Conservation (phyloP, 163 green algal genomes). For the Scenedesmus sp. region DNA sequence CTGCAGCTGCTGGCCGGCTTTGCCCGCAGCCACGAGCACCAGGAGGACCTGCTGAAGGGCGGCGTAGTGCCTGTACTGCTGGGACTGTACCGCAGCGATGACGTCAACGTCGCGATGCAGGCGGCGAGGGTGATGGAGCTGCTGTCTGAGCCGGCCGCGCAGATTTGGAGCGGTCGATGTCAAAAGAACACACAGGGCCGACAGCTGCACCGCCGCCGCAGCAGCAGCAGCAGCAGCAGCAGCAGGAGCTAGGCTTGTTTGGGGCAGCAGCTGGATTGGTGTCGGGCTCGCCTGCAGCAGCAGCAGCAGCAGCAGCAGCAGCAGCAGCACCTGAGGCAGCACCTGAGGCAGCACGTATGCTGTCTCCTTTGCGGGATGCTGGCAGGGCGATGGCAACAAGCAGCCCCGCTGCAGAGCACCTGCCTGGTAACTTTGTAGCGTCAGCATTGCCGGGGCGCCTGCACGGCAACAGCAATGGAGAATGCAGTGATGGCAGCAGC, state of each 20-base stretch:
- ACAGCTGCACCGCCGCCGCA: background rate
- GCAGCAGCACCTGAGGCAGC: background rate
- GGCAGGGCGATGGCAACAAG: background rate
- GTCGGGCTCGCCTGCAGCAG: background rate
- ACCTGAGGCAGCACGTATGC: background rate
- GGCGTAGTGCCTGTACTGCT: constrained; percentile 53
- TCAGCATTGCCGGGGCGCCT: background rate
- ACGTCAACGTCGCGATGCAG: constrained; percentile 1
- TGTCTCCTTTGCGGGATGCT: background rate
- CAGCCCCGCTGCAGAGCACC: background rate
- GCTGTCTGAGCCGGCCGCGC: constrained; percentile 42
- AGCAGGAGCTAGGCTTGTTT: too few relatives aligned
- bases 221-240: background rate
- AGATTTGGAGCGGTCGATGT: constrained; percentile 45
- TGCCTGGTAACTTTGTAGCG: background rate
- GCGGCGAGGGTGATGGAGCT: constrained; percentile 41
- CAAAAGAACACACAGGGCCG: background rate
- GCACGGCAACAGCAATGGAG: background rate
- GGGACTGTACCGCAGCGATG: constrained; percentile 28
- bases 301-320: background rate
- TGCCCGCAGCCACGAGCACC: background rate
- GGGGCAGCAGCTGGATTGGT: too few relatives aligned
- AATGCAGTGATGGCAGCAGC: background rate
- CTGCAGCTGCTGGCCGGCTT: constrained; percentile 39
- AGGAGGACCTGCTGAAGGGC: constrained; percentile 48